Evolutionary conservation across 129 eudicot genomes (phyloP), one percentile per base, ranked within the genome.

Genomic region (Solidago caesia): DNA sequence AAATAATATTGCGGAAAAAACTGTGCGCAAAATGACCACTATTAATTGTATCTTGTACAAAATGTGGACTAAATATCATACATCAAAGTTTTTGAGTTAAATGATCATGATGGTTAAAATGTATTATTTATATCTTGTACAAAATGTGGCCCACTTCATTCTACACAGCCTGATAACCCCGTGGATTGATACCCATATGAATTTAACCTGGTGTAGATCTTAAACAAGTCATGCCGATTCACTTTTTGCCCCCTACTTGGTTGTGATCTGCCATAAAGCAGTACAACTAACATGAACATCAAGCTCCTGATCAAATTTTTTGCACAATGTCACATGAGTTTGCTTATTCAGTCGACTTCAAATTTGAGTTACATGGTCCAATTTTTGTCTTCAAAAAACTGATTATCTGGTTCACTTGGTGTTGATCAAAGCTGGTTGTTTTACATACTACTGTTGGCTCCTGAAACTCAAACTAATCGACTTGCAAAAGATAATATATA

Each of bases 31-130:
- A 16, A 52, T 52, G 58, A 52, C 55, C 58, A 52, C 58, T 0
- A n/a, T 52, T 52, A 52, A 52, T 52, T 52, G 58, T 52, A 52
- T 52, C 58, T 21, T 67, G 45, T 42, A 67, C 21, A 67, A 45
- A 13, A 21, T 21, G 56, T 21, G 57, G n/a, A 13, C 15, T 8
- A 49, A 67, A 25, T 67, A 46, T n/a, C 5, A 47, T 67, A 44
- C 39, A 67, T 67, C 47, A 45, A 67, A 26, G n/a, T n/a, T 11
- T 25, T 44, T 43, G 29, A 44, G 52, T 7, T 44, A 66, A 44
- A n/a, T n/a, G n/a, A n/a, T n/a, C n/a, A 66, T 42, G 5, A 53
- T 13, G 42, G 39, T 46, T 4, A 26, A 67, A 44, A 67, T 25
- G 6, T 14, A 67, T 43, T 45, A 6, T 45, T 45, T 29, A 2